Conservation (phyloP, 139 green algal genomes). For the Coelastrella sp. region DNA sequence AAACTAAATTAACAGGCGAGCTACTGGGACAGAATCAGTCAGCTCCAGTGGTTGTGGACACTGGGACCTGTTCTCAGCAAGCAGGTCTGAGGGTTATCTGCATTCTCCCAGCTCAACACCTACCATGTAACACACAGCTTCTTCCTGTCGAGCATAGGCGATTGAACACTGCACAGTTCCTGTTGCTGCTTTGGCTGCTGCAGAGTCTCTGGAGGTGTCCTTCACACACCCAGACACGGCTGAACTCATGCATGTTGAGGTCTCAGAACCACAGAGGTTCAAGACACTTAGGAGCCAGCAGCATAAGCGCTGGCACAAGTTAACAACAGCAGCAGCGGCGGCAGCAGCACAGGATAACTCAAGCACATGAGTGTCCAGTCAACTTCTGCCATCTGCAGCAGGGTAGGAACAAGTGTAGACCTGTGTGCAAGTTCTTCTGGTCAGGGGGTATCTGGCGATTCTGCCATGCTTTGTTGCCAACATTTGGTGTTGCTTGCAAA, state of each 20-base stretch:
- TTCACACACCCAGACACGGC: constrained; percentile 3
- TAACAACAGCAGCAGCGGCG: neutral
- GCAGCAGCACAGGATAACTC: neutral
- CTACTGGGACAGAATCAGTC: no score
- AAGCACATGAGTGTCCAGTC: neutral
- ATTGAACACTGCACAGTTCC: neutral
- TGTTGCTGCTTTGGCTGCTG: neutral
- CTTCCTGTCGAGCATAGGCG: neutral
- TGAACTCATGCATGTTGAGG: neutral
- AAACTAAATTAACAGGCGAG: no score
- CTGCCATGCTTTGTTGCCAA: neutral
- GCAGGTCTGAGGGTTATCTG: no score
- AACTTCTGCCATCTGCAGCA: neutral
- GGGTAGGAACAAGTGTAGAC: neutral
- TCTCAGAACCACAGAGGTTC: constrained; percentile 38
- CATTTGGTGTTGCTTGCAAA: no score
- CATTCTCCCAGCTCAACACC: neutral
- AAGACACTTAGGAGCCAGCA: constrained; percentile 34
- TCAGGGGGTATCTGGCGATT: neutral
- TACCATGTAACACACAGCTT: neutral
- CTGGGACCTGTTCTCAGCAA: no score
- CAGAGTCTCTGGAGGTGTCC: constrained; percentile 19
- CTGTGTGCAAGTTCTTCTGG: neutral
- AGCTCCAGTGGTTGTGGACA: no score
- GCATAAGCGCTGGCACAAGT: constrained; percentile 26